phyloP scores from a whole-genome alignment of 192 early-diverging fungal genomes.

The Diversispora eburnea region DNA sequence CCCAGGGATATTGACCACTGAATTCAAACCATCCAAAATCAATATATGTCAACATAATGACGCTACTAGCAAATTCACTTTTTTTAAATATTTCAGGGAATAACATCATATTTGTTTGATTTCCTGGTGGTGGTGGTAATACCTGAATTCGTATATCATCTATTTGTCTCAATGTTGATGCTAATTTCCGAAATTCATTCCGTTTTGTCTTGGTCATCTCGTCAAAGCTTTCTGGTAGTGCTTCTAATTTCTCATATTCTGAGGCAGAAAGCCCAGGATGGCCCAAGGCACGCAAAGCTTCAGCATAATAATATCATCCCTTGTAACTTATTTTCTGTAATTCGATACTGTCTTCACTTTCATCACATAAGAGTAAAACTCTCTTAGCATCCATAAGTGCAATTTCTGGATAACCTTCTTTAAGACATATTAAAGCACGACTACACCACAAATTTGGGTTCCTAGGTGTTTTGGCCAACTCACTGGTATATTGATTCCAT shows the following conservation, averaged over 20 bases:
- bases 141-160: slow-evolving; percentile 2
- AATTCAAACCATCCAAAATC: slow-evolving; percentile 11
- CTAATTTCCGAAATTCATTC: background rate
- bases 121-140: slow-evolving; percentile 5
- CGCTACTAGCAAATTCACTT: background rate
- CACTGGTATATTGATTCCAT: slow-evolving; percentile 10
- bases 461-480: slow-evolving; percentile 3
- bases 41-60: background rate
- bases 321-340: slow-evolving; percentile 14
- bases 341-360: slow-evolving; percentile 13
- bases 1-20: slow-evolving; percentile 18
- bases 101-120: background rate
- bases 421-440: slow-evolving; percentile 12
- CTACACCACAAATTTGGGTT: slow-evolving; percentile 13
- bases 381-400: slow-evolving; percentile 13
- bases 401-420: slow-evolving; percentile 19
- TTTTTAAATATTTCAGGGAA: background rate
- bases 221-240: background rate
- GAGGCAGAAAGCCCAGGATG: background rate
- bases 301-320: slow-evolving; percentile 15
- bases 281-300: slow-evolving; percentile 19
- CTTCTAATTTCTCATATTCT: background rate
- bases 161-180: background rate
- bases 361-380: slow-evolving; percentile 19
- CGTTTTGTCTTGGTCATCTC: background rate